phyloP scores from a whole-genome alignment of 225 moss, liverwort and hornwort genomes.

The Ulota crispa region DNA sequence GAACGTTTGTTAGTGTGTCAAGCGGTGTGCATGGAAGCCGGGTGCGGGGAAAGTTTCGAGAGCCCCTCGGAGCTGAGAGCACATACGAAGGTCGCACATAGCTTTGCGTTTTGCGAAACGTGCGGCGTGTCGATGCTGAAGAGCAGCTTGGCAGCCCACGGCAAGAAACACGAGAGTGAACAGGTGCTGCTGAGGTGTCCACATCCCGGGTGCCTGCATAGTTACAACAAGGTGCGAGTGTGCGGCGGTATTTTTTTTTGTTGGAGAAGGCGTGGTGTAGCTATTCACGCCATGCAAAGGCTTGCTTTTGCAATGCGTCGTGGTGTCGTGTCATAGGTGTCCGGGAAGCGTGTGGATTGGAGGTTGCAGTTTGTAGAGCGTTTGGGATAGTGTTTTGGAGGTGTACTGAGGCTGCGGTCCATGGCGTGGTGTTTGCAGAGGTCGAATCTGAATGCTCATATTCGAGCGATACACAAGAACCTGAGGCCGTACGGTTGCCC shows the following conservation, averaged over 20 bases:
- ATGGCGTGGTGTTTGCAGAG: slow-evolving; percentile 36
- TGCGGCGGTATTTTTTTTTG: background rate
- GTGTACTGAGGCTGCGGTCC: background rate
- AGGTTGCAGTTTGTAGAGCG: background rate
- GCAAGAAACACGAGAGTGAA: slow-evolving; percentile 22
- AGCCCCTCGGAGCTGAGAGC: background rate
- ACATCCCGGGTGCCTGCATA: slow-evolving; percentile 39
- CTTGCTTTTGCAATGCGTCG: background rate
- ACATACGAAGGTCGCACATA: slow-evolving; percentile 31
- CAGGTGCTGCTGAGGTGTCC: slow-evolving; percentile 26
- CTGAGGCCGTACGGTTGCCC: slow-evolving; percentile 67
- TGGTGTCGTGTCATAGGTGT: background rate
- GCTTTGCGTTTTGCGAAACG: slow-evolving; percentile 31
- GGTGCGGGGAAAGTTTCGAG: slow-evolving; percentile 39
- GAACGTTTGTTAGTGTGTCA: background rate
- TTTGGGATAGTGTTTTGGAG: background rate
- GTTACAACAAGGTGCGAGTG: slow-evolving; percentile 33
- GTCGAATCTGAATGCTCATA: slow-evolving; percentile 57
- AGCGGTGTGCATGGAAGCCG: slow-evolving; percentile 35
- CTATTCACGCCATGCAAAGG: background rate
- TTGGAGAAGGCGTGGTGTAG: background rate
- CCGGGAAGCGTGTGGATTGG: background rate
- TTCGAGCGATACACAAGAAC: slow-evolving; percentile 57
- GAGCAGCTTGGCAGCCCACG: slow-evolving; percentile 28
- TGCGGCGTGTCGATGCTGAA: slow-evolving; percentile 46